phyloP scores from a whole-genome alignment of 805 yeast genomes.

The Myxozyma mucilagina region DNA sequence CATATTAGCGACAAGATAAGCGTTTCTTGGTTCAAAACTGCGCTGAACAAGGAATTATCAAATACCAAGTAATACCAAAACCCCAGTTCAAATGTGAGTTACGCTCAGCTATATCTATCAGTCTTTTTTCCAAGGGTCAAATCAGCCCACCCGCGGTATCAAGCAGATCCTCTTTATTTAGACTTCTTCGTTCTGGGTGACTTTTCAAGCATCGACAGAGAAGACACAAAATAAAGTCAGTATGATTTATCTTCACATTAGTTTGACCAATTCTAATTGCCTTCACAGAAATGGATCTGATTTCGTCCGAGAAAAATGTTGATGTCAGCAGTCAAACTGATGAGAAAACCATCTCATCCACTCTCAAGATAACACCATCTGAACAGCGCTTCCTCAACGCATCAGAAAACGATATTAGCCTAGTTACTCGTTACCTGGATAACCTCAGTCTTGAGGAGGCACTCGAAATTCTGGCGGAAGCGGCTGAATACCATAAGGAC shows the following conservation, averaged over 20 bases:
- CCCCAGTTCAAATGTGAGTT: no score
- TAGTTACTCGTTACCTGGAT: slow-evolving; percentile 45
- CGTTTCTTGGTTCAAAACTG: neutral
- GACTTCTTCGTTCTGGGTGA: no score
- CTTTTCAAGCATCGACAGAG: no score
- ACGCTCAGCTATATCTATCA: no score
- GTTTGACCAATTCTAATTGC: neutral
- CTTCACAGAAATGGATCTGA: neutral
- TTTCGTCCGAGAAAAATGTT: neutral
- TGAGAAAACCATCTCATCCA: neutral
- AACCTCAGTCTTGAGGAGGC: slow-evolving; percentile 43
- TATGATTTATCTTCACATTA: no score
- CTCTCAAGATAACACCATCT: neutral
- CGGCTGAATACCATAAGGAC: slow-evolving; percentile 43
- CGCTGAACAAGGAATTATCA: neutral
- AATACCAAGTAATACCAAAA: no score
- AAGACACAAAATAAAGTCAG: no score
- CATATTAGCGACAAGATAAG: neutral
- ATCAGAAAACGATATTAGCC: slow-evolving; percentile 3
- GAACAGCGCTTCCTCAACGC: neutral
- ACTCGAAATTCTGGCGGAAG: slow-evolving; percentile 41
- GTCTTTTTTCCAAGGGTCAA: no score
- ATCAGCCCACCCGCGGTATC: no score
- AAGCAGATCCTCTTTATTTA: no score
- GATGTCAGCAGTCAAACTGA: neutral